phyloP scores from a whole-genome alignment of 805 yeast species.

The Metschnikowia koreensis region DNA sequence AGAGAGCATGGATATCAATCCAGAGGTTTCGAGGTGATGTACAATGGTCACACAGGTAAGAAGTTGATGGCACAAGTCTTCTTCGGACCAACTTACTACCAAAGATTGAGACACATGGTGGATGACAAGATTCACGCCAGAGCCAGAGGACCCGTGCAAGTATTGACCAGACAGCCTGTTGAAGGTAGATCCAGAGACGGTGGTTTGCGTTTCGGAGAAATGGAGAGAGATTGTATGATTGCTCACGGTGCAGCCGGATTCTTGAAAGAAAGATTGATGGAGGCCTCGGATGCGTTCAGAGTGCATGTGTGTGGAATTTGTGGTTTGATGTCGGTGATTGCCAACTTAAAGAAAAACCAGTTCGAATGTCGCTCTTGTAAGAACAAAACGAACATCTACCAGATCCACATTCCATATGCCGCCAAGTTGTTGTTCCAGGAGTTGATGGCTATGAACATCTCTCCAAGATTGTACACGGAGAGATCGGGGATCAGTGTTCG shows the following conservation, averaged over 20 bases:
- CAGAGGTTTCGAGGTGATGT: slow-evolving; percentile 98
- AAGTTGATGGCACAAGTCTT: slow-evolving; percentile 96
- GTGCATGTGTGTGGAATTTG: slow-evolving; percentile 98
- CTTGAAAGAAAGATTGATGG: slow-evolving; percentile 96
- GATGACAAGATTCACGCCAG: slow-evolving; percentile 99
- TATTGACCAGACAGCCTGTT: slow-evolving; percentile 95
- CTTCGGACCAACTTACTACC: slow-evolving; percentile 99
- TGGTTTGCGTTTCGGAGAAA: slow-evolving; percentile 98
- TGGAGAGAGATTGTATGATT: slow-evolving; percentile 99
- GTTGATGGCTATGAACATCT: slow-evolving; percentile 98
- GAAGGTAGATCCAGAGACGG: slow-evolving; percentile 99
- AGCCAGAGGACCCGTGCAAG: slow-evolving; percentile 98
- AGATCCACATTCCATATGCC: slow-evolving; percentile 97
- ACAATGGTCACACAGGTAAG: slow-evolving; percentile 98
- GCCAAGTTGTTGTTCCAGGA: slow-evolving; percentile 98
- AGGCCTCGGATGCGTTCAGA: slow-evolving; percentile 97
- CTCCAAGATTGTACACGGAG: slow-evolving; percentile 96
- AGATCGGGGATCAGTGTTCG: slow-evolving; percentile 59
- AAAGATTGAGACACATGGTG: slow-evolving; percentile 98
- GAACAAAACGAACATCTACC: slow-evolving; percentile 96
- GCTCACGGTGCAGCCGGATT: slow-evolving; percentile 99
- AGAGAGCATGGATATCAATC: slow-evolving; percentile 97
- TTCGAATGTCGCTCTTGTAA: slow-evolving; percentile 98
- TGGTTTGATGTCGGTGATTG: slow-evolving; percentile 97
- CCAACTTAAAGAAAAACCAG: slow-evolving; percentile 95